phyloP scores from a whole-genome alignment of 2,329 filamentous ascomycete genomes.

The Dendrostoma leiphaemia region DNA sequence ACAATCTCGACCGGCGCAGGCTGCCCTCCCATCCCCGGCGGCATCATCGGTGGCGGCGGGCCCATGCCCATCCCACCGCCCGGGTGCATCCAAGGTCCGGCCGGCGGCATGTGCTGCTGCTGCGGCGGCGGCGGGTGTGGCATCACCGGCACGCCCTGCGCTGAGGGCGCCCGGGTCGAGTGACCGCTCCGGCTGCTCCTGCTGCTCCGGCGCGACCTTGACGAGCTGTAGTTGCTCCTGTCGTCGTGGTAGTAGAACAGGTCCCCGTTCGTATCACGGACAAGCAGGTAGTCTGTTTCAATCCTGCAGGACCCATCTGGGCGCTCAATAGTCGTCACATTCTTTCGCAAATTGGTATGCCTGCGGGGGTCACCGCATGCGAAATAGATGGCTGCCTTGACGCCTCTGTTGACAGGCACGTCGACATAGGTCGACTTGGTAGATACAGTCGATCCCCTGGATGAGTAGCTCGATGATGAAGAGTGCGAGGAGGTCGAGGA shows the following conservation, averaged over 20 bases:
- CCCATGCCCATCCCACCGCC: not conserved
- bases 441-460: constrained; percentile 11
- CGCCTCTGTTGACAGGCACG: constrained; percentile 8
- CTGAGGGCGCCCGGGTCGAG: constrained; percentile 2
- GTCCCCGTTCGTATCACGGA: constrained; percentile 18
- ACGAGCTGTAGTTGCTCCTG: constrained; percentile 8
- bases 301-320: constrained; percentile 14
- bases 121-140: constrained; percentile 4
- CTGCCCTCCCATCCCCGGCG: not conserved
- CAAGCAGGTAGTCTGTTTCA: constrained; percentile 10
- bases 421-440: constrained; percentile 13
- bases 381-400: constrained; percentile 17
- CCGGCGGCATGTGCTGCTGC: not conserved
- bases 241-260: constrained; percentile 8
- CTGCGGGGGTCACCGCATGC: constrained; percentile 19
- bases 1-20: not conserved
- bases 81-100: constrained; percentile 1
- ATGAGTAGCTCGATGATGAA: constrained; percentile 9
- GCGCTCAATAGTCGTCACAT: constrained; percentile 16
- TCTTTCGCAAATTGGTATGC: constrained; percentile 16
- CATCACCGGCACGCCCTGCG: constrained; percentile 12
- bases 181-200: constrained; percentile 1
- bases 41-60: not conserved
- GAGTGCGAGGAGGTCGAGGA: constrained; percentile 8
- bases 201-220: constrained; percentile 13